Evolutionary conservation across 169 alveolate genomes (phyloP), one percentile per base, ranked within the genome.

Genomic region (Babesia bigemina): DNA sequence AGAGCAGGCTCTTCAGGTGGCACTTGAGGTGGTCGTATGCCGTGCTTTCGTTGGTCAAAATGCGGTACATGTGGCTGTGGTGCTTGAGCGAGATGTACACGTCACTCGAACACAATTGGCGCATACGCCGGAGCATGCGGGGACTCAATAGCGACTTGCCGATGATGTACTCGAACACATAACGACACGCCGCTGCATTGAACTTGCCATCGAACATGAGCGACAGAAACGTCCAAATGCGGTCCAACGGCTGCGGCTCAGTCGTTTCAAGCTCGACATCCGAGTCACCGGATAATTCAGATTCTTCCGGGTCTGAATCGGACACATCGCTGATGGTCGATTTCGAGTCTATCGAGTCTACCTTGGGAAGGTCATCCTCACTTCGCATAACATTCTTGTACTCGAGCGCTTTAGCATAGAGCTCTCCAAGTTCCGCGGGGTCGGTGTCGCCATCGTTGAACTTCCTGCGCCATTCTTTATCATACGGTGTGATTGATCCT

Each of bases 171-270:
- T 58, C 71, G 49, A 79, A 48, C 13, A 79, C 60, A 47, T 55
- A 57, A 10, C 58, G 60, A 21, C 87, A 79, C 24, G 62, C 84
- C 44, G 44, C 33, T 0, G 79, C 67, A 1, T 58, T 33, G 72
- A 55, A 79, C 59, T 13, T 12, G 33, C 59, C 24, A 26, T 79
- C 74, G 60, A 79, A 79, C 60, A 79, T 22, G 14, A 79, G 22
- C 24, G 78, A 70, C 24, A 79, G 60, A 33, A 60, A 26, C 4
- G 52, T 21, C 87, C 87, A 79, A 12, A 79, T 70, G 22, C 45
- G 36, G 36, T 50, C 33, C 39, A 56, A 24, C 19, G 48, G 8
- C 39, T 44, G 36, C 61, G 48, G 10, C 47, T 55, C n/a, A 21
- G n/a, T 36, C 4, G 3, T 3, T 26, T 21, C 70, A 4, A 36